Conservation (phyloP, 164 flowering plant genomes). For the Protea cynaroides region DNA sequence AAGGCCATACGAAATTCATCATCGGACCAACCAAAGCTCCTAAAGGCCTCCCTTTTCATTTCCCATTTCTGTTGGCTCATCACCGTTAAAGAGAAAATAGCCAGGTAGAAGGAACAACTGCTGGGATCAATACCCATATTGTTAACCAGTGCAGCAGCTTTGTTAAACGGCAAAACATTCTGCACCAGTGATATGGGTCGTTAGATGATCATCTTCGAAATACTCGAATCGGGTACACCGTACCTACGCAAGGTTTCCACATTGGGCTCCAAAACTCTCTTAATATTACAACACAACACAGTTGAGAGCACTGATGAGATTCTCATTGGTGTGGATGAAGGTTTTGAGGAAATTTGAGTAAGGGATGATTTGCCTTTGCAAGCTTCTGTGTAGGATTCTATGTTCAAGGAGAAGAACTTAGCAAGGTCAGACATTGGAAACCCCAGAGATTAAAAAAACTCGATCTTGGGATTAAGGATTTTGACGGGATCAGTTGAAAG, state of each 20-base stretch:
- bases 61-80: neutral
- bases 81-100: neutral
- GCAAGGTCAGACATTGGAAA: conserved; percentile 1
- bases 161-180: neutral
- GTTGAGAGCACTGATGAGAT: neutral
- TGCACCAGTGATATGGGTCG: neutral
- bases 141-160: neutral
- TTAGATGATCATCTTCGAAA: neutral
- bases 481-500: conserved; percentile 7
- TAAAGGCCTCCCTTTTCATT: conserved; percentile 6
- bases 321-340: neutral
- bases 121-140: conserved; percentile 6
- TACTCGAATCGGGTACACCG: conserved; percentile 1
- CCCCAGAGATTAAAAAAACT: conserved; percentile 9
- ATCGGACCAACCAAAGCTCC: conserved; percentile 16
- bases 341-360: too few species aligned
- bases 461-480: conserved; percentile 14
- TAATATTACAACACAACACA: neutral
- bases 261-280: neutral
- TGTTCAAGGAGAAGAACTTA: neutral
- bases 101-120: neutral
- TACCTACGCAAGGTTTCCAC: neutral
- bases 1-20: neutral
- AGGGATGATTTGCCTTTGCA: too few species aligned
- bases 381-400: neutral